Percentiles rank a stretch among this genome's conserved stretches.
phyloP scores from a whole-genome alignment of 1,284 basidiomycete species.

The Irpex sp. region DNA sequence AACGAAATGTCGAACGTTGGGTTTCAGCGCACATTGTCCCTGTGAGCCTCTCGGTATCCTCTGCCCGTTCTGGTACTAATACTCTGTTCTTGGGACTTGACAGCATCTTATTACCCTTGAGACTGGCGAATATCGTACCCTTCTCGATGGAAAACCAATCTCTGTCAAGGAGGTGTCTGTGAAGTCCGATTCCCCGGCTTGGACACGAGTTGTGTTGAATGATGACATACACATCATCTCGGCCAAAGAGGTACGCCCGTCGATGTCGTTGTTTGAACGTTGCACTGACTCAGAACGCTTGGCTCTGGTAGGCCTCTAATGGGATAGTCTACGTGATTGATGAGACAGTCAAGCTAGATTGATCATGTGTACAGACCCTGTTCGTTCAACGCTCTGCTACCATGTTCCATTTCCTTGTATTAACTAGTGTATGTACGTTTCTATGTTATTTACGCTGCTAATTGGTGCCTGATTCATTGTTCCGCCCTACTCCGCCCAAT shows the following conservation, averaged over 20 bases:
- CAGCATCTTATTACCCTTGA: conserved; percentile 40
- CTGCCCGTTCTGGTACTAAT: conserved; percentile 7
- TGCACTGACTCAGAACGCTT: neutral
- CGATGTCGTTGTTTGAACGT: conserved; percentile 10
- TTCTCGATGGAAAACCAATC: conserved; percentile 52
- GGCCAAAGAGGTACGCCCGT: conserved; percentile 50
- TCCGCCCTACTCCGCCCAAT: neutral
- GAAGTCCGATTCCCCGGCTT: conserved; percentile 40
- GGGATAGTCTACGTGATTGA: conserved; percentile 72
- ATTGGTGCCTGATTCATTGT: neutral
- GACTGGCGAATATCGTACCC: conserved; percentile 39
- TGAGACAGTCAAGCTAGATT: conserved; percentile 46
- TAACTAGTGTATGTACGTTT: conserved; percentile 1
- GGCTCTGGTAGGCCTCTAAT: conserved; percentile 53
- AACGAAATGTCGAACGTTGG: conserved; percentile 67
- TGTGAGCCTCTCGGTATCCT: conserved; percentile 32
- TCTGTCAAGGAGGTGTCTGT: conserved; percentile 40
- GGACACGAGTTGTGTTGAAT: conserved; percentile 55
- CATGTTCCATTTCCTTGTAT: conserved; percentile 4
- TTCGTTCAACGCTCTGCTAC: neutral
- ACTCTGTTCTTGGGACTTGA: conserved; percentile 22
- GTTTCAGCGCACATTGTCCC: conserved; percentile 72
- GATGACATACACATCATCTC: conserved; percentile 47
- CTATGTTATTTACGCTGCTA: neutral
- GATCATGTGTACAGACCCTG: conserved; percentile 11